Evolutionary conservation across 371 early-diverging fungal genomes (phyloP).

Genomic region (Syncephalis plumigaleata): DNA sequence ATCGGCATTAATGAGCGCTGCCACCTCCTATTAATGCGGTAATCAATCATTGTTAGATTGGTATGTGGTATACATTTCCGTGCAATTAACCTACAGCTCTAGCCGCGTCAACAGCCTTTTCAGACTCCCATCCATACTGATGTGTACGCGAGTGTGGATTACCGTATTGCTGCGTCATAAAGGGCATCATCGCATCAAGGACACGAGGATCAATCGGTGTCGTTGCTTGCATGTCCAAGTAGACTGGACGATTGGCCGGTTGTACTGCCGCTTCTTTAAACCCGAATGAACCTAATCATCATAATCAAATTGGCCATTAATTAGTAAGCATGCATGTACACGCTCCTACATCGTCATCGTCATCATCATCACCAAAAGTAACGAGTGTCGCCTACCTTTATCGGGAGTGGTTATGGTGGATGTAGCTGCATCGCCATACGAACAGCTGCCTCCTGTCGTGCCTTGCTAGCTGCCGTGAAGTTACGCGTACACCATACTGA

Average conservation of each 20-base stretch:
- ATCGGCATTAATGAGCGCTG: slow-evolving; percentile 85
- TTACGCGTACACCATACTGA: no score
- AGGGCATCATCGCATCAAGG: slow-evolving; percentile 96
- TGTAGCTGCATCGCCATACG: no score
- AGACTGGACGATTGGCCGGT: slow-evolving; percentile 37
- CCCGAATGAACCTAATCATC: no score
- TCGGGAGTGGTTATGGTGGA: no score
- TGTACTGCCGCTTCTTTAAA: no score
- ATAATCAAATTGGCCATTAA: no score
- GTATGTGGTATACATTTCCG: not conserved
- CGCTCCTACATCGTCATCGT: no score
- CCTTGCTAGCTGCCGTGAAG: no score
- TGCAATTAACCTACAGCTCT: slow-evolving; percentile 34
- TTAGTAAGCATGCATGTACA: no score
- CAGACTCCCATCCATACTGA: slow-evolving; percentile 97
- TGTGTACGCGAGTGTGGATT: slow-evolving; percentile 99
- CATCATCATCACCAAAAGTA: no score
- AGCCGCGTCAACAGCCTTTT: slow-evolving; percentile 87
- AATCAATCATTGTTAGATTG: not conserved
- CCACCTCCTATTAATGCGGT: slow-evolving; percentile 71
- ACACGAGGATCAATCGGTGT: slow-evolving; percentile 97
- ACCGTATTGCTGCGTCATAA: slow-evolving; percentile 85
- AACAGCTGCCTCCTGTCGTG: no score
- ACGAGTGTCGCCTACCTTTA: no score
- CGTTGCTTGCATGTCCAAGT: slow-evolving; percentile 96